phyloP scores from a whole-genome alignment of 2,329 filamentous ascomycete species.

The Meredithiella fracta region DNA sequence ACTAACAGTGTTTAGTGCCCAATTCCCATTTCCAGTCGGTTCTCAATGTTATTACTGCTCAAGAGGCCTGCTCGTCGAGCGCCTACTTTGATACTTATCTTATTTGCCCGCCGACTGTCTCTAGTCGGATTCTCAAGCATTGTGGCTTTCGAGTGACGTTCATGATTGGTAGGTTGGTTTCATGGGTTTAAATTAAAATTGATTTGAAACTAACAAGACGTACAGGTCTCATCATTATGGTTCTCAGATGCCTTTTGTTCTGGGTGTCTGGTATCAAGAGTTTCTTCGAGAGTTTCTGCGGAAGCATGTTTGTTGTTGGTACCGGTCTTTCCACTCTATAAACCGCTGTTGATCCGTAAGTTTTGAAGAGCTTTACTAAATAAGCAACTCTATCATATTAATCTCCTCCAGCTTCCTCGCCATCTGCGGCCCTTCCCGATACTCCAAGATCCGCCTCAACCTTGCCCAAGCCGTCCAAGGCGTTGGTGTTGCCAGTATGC shows the following conservation, averaged over 20 bases:
- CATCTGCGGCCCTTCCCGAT: constrained; percentile 44
- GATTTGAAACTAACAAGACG: not conserved
- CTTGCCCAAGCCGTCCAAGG: constrained; percentile 60
- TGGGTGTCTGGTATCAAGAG: constrained; percentile 38
- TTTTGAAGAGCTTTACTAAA: not conserved
- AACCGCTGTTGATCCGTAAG: constrained; percentile 59
- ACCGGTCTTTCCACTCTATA: constrained; percentile 59
- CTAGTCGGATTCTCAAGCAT: constrained; percentile 40
- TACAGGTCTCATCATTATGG: constrained; percentile 44
- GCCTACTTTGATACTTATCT: constrained; percentile 35
- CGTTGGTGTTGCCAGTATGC: constrained; percentile 44
- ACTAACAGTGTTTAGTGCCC: constrained; percentile 21
- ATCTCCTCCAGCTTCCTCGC: constrained; percentile 13
- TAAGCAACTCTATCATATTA: not conserved
- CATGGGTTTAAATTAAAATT: not conserved
- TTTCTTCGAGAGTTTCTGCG: constrained; percentile 60
- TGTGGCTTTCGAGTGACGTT: constrained; percentile 53
- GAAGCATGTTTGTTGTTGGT: constrained; percentile 56
- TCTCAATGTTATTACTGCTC: constrained; percentile 28
- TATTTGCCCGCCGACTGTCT: constrained; percentile 24
- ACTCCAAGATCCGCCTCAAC: constrained; percentile 59
- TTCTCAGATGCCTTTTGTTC: constrained; percentile 39
- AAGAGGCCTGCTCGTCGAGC: constrained; percentile 31
- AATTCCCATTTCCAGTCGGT: constrained; percentile 34
- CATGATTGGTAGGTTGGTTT: constrained; percentile 31